These are phyloP conservation scores for Podaxis sp. DNA, from an alignment of 768 basidiomycete genomes.

Conservation along the genomic window DNA sequence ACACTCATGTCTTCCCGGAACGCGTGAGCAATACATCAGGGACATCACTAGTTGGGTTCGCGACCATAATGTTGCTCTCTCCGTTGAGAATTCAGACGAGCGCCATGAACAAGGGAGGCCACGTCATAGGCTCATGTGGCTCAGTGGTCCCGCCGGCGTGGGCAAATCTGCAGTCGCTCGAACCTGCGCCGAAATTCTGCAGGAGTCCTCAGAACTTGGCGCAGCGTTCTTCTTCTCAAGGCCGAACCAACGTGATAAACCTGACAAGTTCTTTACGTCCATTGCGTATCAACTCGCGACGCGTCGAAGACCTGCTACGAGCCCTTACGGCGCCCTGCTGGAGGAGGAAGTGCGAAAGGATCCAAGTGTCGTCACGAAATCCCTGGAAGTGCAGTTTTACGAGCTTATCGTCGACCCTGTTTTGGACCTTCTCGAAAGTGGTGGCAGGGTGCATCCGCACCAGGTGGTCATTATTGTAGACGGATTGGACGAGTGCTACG, in stretches of 20 bases:
- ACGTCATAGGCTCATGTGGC: constrained; percentile 17
- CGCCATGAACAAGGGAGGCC: background rate
- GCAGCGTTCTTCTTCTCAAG: constrained; percentile 37
- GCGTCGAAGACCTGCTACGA: background rate
- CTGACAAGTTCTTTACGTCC: constrained; percentile 28
- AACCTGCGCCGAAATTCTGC: constrained; percentile 23
- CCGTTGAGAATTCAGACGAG: background rate
- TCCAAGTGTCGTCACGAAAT: constrained; percentile 18
- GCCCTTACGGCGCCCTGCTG: constrained; percentile 8
- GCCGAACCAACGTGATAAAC: constrained; percentile 24
- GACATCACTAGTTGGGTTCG: constrained; percentile 3
- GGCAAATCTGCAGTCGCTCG: constrained; percentile 29
- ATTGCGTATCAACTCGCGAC: constrained; percentile 29
- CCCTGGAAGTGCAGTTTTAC: constrained; percentile 18
- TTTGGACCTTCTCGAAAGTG: background rate
- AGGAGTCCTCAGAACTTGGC: constrained; percentile 20
- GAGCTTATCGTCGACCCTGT: constrained; percentile 20
- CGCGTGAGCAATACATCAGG: constrained; percentile 7
- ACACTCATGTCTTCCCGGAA: constrained; percentile 1
- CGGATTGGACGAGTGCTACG: constrained; percentile 29
- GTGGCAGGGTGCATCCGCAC: background rate
- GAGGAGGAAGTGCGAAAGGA: constrained; percentile 16
- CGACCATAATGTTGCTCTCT: background rate
- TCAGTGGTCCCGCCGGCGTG: constrained; percentile 26
- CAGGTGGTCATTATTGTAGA: constrained; percentile 23